Evolutionary conservation across 2,329 filamentous ascomycete genomes (phyloP), one percentile per base, ranked within the genome.

Genomic region (Fusarium aywerte): DNA sequence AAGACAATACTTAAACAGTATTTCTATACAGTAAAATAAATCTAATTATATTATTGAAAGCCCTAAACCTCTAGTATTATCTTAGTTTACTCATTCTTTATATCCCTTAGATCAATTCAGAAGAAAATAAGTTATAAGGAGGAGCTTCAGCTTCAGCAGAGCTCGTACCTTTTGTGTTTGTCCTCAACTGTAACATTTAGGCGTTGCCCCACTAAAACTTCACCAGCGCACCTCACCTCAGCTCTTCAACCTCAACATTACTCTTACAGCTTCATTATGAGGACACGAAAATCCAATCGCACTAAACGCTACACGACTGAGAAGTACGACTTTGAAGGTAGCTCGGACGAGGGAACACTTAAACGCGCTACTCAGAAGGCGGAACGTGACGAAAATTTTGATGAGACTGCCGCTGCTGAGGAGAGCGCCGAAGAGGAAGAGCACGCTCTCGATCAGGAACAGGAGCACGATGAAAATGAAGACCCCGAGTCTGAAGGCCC

Each of bases 251-350:
- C 33, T 58, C 53, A 21, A 55, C 42, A 43, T 8, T 25, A 43
- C 25, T 23, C 18, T 36, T 42, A 32, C 50, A 59, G 20, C 38
- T 38, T 56, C 61, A 63, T 43, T 38, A 80, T 79, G 78, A 76
- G 75, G 67, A 78, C 78, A n/a, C 75, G 79, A 48, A 75, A 56
- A 47, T 76, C 78, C 18, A 80, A 79, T 65, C 77, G 76, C 42
- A 70, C 70, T 25, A 80, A 79, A 51, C 71, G 74, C 35, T 79
- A 74, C 53, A 73, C 74, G 3, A 58, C 74, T 58, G 68, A 78
- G 38, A 75, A 75, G 25, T 79, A 79, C 68, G 75, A 76, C 43
- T 79, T 79, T 38, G 77, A 77, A 16, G 73, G 71, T 18, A 74
- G 73, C 42, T 75, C 73, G 6, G 77, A 76, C 23, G 77, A 77